phyloP scores from a whole-genome alignment of 1,139 yeast genomes.

The Arxiozyma slooffiae region DNA sequence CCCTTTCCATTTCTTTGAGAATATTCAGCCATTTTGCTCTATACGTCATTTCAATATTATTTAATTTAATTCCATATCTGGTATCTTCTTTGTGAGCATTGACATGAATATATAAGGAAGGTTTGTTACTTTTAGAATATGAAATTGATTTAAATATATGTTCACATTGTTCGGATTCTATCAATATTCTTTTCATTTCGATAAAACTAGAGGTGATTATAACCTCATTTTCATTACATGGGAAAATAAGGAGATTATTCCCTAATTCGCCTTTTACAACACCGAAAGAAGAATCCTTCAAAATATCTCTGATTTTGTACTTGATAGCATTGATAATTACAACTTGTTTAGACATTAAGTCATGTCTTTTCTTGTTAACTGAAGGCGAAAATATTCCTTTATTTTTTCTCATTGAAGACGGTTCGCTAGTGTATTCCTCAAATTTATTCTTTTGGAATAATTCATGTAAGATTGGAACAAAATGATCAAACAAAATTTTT shows the following conservation, averaged over 20 bases:
- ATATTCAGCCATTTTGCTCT: conserved; percentile 46
- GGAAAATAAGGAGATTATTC: conserved; percentile 30
- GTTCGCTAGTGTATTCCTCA: conserved; percentile 1
- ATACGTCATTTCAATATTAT: conserved; percentile 41
- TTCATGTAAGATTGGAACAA: neutral
- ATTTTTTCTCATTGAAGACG: conserved; percentile 14
- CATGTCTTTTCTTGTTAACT: conserved; percentile 23
- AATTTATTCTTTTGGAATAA: conserved; percentile 1
- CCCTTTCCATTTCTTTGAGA: conserved; percentile 6
- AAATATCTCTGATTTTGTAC: conserved; percentile 28
- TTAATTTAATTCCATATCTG: conserved; percentile 34
- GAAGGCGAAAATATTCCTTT: conserved; percentile 23
- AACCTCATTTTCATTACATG: conserved; percentile 28
- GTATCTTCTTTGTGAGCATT: conserved; percentile 27
- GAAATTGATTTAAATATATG: conserved; percentile 30
- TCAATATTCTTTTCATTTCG: conserved; percentile 20
- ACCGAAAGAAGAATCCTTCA: conserved; percentile 38
- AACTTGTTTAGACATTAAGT: conserved; percentile 18
- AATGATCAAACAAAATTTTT: conserved; percentile 5
- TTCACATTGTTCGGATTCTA: conserved; percentile 24
- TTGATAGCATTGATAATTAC: conserved; percentile 17
- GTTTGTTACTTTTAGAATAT: conserved; percentile 29
- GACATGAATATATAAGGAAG: conserved; percentile 30
- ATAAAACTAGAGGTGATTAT: conserved; percentile 27
- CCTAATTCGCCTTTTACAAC: conserved; percentile 29